Evolutionary conservation across 306 rosid genomes (phyloP).

Genomic region (Ammopiptanthus mongolicus): DNA sequence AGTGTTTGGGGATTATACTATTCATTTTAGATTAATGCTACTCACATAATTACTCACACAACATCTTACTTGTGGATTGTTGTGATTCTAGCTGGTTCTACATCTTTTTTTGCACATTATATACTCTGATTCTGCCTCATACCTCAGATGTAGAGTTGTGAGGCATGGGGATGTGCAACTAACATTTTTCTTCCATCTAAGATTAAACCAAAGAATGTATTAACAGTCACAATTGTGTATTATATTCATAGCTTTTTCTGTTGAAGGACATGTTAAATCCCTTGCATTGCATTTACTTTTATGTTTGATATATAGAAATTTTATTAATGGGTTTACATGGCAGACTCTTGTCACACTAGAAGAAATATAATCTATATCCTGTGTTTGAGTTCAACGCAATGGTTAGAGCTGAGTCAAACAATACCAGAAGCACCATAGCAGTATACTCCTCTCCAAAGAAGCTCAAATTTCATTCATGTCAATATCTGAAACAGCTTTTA

Average conservation of each 20-base stretch:
- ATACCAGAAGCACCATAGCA: too few species aligned
- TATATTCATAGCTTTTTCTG: not conserved
- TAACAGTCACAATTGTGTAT: not conserved
- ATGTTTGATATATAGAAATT: not conserved
- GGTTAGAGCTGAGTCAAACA: too few species aligned
- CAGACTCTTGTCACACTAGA: not conserved
- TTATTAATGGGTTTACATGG: not conserved
- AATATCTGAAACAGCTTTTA: too few species aligned
- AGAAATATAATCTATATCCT: not conserved
- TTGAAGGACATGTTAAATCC: too few species aligned
- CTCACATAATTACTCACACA: not conserved
- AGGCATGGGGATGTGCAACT: not conserved
- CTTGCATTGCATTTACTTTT: too few species aligned
- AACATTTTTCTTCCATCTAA: not conserved
- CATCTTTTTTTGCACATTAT: too few species aligned
- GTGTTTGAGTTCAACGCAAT: too few species aligned
- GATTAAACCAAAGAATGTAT: not conserved
- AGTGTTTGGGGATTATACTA: slow-evolving; percentile 30
- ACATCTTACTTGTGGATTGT: too few species aligned
- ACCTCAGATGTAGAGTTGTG: too few species aligned
- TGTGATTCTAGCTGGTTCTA: too few species aligned
- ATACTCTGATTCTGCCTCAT: not conserved
- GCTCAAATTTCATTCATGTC: too few species aligned
- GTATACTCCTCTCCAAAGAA: too few species aligned
- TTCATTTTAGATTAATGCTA: not conserved